Evolutionary conservation across 2,329 filamentous ascomycete species (phyloP).

Genomic region (Colletotrichum scovillei): DNA sequence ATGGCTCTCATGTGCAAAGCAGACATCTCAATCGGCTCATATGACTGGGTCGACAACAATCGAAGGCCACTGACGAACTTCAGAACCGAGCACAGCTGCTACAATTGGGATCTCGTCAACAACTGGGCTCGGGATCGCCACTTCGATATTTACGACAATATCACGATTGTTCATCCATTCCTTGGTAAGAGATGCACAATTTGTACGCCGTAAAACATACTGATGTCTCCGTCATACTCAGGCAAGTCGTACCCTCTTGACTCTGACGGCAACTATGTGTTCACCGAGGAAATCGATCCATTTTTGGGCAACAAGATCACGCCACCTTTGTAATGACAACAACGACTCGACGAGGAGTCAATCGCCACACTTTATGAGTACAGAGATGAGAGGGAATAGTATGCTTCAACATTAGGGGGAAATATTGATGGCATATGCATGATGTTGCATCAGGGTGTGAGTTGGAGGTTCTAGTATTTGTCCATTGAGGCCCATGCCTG

Average conservation of each 20-base stretch:
- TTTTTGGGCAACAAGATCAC: background rate
- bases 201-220: background rate
- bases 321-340: background rate
- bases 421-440: background rate
- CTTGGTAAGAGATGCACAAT: background rate
- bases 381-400: background rate
- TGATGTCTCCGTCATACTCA: background rate
- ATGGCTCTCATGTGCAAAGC: background rate
- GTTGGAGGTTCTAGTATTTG: background rate
- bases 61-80: background rate
- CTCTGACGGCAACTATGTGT: background rate
- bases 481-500: background rate
- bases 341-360: background rate
- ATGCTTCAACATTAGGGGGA: background rate
- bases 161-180: background rate
- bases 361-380: background rate
- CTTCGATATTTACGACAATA: background rate
- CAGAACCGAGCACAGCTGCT: background rate
- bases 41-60: background rate
- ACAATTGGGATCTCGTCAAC: background rate
- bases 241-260: background rate
- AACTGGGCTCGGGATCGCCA: background rate
- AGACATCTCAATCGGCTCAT: background rate
- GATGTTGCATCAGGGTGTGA: background rate
- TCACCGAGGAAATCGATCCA: background rate